A percentile compares a stretch with the other conserved stretches of the same genome.
phyloP scores from a whole-genome alignment of 2,329 filamentous ascomycete genomes.

The Cordyceps pruinosa region DNA sequence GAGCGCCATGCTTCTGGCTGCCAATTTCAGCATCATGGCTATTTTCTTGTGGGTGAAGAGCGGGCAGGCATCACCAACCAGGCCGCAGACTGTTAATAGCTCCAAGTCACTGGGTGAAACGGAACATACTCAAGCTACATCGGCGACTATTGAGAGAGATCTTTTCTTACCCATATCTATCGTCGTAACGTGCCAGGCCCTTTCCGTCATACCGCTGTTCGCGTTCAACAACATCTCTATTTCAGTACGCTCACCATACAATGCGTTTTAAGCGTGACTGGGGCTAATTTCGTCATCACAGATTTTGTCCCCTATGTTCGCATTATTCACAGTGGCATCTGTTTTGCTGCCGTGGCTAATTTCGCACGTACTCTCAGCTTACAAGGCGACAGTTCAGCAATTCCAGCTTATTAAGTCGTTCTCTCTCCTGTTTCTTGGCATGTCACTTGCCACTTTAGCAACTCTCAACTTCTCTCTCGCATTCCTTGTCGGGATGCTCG shows the following conservation, averaged over 20 bases:
- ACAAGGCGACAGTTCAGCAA: conserved; percentile 57
- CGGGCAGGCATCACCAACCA: conserved; percentile 40
- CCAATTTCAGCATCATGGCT: conserved; percentile 92
- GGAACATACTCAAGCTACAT: not conserved
- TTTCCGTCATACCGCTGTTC: conserved; percentile 75
- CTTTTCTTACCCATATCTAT: conserved; percentile 67
- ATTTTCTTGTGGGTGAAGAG: conserved; percentile 92
- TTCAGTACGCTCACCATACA: conserved; percentile 44
- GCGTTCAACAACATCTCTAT: conserved; percentile 71
- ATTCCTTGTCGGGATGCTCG: conserved; percentile 74
- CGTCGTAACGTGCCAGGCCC: conserved; percentile 65
- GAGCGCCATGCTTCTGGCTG: conserved; percentile 93
- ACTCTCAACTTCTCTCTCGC: conserved; percentile 93
- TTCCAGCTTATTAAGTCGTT: conserved; percentile 79
- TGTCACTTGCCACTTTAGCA: conserved; percentile 85
- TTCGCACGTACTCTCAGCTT: conserved; percentile 47
- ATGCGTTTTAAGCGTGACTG: not conserved
- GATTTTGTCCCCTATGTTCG: conserved; percentile 55
- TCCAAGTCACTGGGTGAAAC: conserved; percentile 5
- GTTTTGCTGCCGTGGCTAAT: conserved; percentile 49
- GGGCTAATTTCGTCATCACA: conserved; percentile 24
- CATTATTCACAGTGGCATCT: conserved; percentile 49
- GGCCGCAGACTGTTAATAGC: conserved; percentile 9
- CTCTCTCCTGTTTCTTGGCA: conserved; percentile 84
- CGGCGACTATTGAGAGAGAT: conserved; percentile 48